Percentiles rank a stretch among this genome's conserved stretches.
phyloP scores from a whole-genome alignment of 202 grass and related monocot species.

The Dendrocalamus latiflorus region DNA sequence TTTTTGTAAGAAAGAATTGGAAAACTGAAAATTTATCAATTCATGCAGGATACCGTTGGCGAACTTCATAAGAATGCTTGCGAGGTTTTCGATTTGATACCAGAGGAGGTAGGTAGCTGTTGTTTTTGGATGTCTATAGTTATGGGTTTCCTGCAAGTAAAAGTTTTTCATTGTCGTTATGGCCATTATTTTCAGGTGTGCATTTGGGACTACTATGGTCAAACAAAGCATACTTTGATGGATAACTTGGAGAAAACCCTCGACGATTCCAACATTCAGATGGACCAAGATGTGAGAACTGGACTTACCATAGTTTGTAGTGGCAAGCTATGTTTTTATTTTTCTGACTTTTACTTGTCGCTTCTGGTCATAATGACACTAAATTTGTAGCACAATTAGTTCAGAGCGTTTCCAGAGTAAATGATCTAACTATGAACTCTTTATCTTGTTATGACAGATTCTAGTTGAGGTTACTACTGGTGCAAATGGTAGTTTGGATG shows the following conservation, averaged over 20 bases:
- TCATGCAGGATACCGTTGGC: conserved; percentile 73
- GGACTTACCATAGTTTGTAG: conserved; percentile 21
- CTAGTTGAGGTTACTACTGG: conserved; percentile 66
- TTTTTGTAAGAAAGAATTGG: not conserved
- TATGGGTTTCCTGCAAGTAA: not conserved
- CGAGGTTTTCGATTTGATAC: conserved; percentile 73
- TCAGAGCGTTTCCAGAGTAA: not conserved
- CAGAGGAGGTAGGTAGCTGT: conserved; percentile 83
- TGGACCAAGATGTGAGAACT: conserved; percentile 86
- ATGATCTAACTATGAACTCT: conserved; percentile 9
- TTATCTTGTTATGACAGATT: conserved; percentile 60
- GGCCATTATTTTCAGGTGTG: conserved; percentile 54
- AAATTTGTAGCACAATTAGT: conserved; percentile 22
- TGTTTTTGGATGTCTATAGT: conserved; percentile 1
- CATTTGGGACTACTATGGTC: conserved; percentile 95
- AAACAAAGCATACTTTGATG: conserved; percentile 88
- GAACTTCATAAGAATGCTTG: conserved; percentile 88
- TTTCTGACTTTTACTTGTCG: not conserved
- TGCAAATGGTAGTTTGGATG: conserved; percentile 69
- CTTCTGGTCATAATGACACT: not conserved
- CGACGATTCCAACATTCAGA: conserved; percentile 98
- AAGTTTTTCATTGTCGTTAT: conserved; percentile 18
- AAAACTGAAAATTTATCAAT: not conserved
- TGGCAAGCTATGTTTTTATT: conserved; percentile 20
- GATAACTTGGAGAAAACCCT: conserved; percentile 91